Evolutionary conservation across 257 asterid genomes (phyloP).

Genomic region (Plantago major): DNA sequence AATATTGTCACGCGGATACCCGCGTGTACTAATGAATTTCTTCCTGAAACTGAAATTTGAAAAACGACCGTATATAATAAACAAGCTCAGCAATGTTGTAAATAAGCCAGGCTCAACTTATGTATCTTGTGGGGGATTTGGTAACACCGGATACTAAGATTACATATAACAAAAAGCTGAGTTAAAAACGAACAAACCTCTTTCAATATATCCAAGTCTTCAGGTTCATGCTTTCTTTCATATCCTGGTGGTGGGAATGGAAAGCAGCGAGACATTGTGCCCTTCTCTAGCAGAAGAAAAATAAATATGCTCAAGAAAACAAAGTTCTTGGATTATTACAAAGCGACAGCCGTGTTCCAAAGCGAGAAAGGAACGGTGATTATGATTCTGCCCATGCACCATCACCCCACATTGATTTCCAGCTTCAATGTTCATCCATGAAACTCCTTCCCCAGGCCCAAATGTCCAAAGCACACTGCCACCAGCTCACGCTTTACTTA

Average conservation of each 20-base stretch:
- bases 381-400: constrained; percentile 58
- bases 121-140: constrained; percentile 1
- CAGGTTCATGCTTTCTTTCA: constrained; percentile 59
- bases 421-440: constrained; percentile 37
- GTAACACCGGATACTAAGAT: background rate
- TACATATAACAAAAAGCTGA: constrained; percentile 9
- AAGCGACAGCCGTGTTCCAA: constrained; percentile 41
- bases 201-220: constrained; percentile 52
- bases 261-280: constrained; percentile 97
- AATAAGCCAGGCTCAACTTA: background rate
- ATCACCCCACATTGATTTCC: constrained; percentile 64
- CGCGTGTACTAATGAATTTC: no score
- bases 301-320: constrained; percentile 23
- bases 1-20: no score
- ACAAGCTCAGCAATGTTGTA: background rate
- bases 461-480: constrained; percentile 17
- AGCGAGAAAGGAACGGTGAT: constrained; percentile 42
- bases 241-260: constrained; percentile 96
- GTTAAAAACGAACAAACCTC: constrained; percentile 50
- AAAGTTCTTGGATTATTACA: constrained; percentile 37
- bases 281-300: constrained; percentile 27
- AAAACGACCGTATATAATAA: no score
- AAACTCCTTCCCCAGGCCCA: constrained; percentile 21
- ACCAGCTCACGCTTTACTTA: constrained; percentile 12
- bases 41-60: background rate